Evolutionary conservation across 345 rosid genomes (phyloP).

Genomic region (Acer saccharum): DNA sequence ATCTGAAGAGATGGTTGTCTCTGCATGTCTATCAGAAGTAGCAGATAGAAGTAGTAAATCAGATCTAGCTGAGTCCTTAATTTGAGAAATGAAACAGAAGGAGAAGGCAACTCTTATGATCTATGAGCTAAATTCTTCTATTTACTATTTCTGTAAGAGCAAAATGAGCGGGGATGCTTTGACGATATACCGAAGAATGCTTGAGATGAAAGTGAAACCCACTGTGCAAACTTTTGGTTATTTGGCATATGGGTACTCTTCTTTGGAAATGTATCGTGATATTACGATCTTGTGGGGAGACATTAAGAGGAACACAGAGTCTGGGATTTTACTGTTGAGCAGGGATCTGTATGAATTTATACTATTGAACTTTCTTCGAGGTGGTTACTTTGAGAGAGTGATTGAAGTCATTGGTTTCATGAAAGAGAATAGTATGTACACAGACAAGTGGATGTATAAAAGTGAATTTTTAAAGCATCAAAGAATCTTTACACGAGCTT

Average conservation of each 20-base stretch:
- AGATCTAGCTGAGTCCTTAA: conserved; percentile 43
- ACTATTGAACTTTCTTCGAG: conserved; percentile 67
- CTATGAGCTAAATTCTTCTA: conserved; percentile 66
- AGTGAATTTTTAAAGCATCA: conserved; percentile 73
- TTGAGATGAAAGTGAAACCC: conserved; percentile 48
- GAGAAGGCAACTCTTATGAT: conserved; percentile 35
- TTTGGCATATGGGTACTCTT: conserved; percentile 54
- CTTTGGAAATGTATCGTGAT: conserved; percentile 63
- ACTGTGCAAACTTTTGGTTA: conserved; percentile 60
- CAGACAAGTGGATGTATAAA: conserved; percentile 61
- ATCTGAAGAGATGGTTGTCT: conserved; percentile 32
- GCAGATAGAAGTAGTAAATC: conserved; percentile 36
- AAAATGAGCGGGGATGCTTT: conserved; percentile 78
- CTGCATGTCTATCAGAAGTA: conserved; percentile 25
- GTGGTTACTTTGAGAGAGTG: conserved; percentile 92
- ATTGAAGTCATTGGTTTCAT: conserved; percentile 65
- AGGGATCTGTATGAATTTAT: conserved; percentile 72
- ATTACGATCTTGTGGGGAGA: conserved; percentile 86
- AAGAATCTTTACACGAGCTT: conserved; percentile 66
- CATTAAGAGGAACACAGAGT: conserved; percentile 56
- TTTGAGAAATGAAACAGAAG: conserved; percentile 41
- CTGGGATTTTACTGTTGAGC: conserved; percentile 37
- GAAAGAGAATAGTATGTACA: conserved; percentile 48
- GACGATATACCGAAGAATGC: conserved; percentile 57
- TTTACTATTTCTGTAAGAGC: conserved; percentile 83